phyloP scores from a whole-genome alignment of 768 basidiomycete genomes.

The Naematelia encephala region DNA sequence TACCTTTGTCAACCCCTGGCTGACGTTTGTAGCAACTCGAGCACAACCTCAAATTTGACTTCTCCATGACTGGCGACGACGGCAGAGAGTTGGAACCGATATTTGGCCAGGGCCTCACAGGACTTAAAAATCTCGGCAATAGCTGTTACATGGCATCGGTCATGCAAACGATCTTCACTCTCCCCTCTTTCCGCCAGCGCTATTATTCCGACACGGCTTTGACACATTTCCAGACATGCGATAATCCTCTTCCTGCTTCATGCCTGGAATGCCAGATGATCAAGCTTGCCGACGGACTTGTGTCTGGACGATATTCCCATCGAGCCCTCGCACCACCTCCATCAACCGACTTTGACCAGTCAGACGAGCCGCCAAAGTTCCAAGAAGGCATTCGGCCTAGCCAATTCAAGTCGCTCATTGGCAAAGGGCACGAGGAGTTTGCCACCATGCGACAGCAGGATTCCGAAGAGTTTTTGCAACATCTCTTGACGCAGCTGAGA shows the following conservation, averaged over 20 bases:
- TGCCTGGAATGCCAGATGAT: constrained; percentile 95
- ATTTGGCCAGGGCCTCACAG: constrained; percentile 84
- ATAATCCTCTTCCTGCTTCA: constrained; percentile 66
- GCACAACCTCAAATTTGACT: constrained; percentile 91
- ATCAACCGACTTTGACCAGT: constrained; percentile 29
- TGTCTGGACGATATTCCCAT: constrained; percentile 85
- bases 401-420: constrained; percentile 83
- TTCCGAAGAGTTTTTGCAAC: constrained; percentile 86
- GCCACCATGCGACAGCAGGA: constrained; percentile 97
- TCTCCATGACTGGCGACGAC: constrained; percentile 79
- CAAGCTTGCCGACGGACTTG: constrained; percentile 85
- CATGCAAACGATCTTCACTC: constrained; percentile 77
- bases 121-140: constrained; percentile 88
- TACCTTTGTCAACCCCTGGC: background rate
- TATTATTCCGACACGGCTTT: constrained; percentile 58
- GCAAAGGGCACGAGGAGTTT: constrained; percentile 90
- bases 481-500: constrained; percentile 71
- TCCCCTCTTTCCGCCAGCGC: constrained; percentile 69
- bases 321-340: constrained; percentile 52
- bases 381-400: constrained; percentile 80
- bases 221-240: constrained; percentile 63
- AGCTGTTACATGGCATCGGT: constrained; percentile 98
- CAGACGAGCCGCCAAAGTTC: constrained; percentile 54
- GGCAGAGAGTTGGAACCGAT: constrained; percentile 83
- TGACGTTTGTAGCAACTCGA: constrained; percentile 72